Percentiles rank a stretch among this genome's conserved stretches.
These are phyloP conservation scores for Fusarium napiforme DNA, from an alignment of 2,329 filamentous ascomycete genomes.

Conservation along the genomic window DNA sequence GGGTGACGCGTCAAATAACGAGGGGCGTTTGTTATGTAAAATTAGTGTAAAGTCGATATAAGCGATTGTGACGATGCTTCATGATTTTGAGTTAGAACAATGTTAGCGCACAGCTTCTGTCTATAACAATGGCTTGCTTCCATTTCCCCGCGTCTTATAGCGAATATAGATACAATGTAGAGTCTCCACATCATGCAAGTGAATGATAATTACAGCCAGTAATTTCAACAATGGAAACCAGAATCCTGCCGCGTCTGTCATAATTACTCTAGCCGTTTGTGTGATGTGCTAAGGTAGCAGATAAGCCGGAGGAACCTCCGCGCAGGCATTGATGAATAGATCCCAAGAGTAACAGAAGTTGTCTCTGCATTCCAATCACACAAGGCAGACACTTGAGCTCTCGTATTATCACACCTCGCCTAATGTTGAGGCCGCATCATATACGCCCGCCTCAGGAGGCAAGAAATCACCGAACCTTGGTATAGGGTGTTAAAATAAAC, in stretches of 20 bases:
- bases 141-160: not conserved
- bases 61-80: not conserved
- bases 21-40: slow-evolving; percentile 14
- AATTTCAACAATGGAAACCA: not conserved
- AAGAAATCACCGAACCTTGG: too few relatives aligned
- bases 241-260: not conserved
- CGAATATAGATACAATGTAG: too few relatives aligned
- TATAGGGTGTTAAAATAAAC: too few relatives aligned
- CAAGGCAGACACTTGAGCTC: not conserved
- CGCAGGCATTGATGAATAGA: not conserved
- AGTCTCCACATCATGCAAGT: not conserved
- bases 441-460: too few relatives aligned
- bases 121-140: rapidly evolving
- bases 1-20: too few relatives aligned
- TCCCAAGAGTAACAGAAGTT: not conserved
- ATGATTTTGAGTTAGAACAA: not conserved
- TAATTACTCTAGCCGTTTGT: not conserved
- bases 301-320: too few relatives aligned
- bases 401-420: not conserved
- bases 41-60: not conserved
- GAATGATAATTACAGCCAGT: not conserved
- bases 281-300: too few relatives aligned
- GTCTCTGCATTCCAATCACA: not conserved
- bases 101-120: not conserved
- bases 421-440: not conserved